Evolutionary conservation across 495 filamentous ascomycete genomes (phyloP).

Genomic region (Penicillium atrosanguineum): DNA sequence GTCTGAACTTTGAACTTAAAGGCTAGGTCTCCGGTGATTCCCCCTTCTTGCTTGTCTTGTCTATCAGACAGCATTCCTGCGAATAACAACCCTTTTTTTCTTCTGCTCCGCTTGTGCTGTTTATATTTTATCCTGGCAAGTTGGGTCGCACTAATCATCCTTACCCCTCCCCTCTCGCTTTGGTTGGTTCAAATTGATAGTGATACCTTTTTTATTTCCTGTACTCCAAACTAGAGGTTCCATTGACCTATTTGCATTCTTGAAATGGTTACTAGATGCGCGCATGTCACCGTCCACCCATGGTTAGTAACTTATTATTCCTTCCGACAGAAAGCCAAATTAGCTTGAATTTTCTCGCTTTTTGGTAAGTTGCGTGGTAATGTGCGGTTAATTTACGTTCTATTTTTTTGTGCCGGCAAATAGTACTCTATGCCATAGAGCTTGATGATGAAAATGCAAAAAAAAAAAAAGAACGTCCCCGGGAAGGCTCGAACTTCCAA

Average conservation of each 20-base stretch:
- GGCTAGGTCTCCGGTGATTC: background rate
- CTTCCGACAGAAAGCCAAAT: no score
- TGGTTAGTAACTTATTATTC: no score
- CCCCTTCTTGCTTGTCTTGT: conserved; percentile 4
- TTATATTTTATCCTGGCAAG: conserved; percentile 12
- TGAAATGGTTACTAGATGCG: no score
- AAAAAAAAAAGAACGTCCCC: conserved; percentile 25
- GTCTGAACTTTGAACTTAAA: background rate
- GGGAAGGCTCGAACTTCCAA: conserved; percentile 50
- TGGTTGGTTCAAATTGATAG: conserved; percentile 16
- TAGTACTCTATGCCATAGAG: no score
- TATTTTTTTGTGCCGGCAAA: no score
- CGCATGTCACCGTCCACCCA: no score
- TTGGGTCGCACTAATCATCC: background rate
- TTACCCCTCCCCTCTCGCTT: conserved; percentile 2
- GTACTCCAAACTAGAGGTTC: no score
- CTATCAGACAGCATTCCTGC: background rate
- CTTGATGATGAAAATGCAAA: no score
- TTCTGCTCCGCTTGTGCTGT: conserved; percentile 8
- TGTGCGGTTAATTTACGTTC: no score
- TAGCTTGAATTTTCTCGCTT: no score
- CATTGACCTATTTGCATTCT: no score
- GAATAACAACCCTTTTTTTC: conserved; percentile 4
- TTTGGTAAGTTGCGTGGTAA: no score
- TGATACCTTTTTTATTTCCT: background rate